Evolutionary conservation across 1,284 basidiomycete genomes (phyloP).

Genomic region (Tetrapyrgos nigripes): DNA sequence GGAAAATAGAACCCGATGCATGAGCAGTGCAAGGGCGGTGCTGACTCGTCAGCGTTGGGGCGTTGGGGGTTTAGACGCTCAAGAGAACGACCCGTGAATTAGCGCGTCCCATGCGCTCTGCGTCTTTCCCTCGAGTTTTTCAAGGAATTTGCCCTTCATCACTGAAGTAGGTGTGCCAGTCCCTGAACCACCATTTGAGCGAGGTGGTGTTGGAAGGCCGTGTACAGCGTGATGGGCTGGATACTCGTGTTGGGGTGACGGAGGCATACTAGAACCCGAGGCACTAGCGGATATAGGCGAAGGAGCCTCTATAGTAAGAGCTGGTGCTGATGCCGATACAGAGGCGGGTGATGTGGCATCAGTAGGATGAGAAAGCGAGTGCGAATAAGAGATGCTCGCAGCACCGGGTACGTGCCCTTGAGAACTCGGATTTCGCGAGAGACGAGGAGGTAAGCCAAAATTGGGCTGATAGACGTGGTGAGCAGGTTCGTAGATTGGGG

Average conservation of each 20-base stretch:
- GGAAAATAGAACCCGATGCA: too few species aligned
- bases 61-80: not conserved
- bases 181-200: too few species aligned
- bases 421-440: not conserved
- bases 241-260: not conserved
- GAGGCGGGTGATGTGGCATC: not conserved
- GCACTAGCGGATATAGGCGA: not conserved
- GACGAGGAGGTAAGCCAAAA: not conserved
- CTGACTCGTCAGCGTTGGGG: too few species aligned
- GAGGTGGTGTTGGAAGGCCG: not conserved
- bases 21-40: too few species aligned
- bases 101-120: conserved; percentile 12
- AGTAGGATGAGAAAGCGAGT: not conserved
- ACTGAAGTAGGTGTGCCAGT: not conserved
- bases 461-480: not conserved
- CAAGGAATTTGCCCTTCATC: conserved; percentile 6
- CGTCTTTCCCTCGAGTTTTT: conserved; percentile 13
- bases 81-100: conserved; percentile 14
- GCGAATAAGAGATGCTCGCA: not conserved
- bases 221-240: not conserved
- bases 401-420: not conserved
- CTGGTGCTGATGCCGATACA: not conserved
- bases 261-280: not conserved
- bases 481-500: not conserved
- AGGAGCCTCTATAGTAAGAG: not conserved